Evolutionary conservation across 2,329 filamentous ascomycete species (phyloP), one percentile per base, ranked within the genome.

Genomic region (Xylariaceae sp.): DNA sequence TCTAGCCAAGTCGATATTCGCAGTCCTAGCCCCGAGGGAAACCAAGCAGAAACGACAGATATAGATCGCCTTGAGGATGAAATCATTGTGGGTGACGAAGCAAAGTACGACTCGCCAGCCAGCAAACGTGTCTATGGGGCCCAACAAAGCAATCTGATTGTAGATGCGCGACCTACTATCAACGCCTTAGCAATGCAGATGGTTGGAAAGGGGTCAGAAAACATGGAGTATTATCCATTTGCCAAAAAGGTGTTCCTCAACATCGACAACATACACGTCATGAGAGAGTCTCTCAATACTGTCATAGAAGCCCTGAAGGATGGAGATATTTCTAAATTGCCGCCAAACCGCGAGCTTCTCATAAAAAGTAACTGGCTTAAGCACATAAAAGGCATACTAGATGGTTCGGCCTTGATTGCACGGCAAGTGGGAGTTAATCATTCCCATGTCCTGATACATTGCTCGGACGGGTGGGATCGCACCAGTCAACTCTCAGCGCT

Each of bases 211-310:
- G 94, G 94, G 1, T 96, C 93, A 0, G 94, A 99, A 74, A 96
- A 97, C 69, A 97, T 97, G 90, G 90, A 96, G 65, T 89, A 96
- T 74, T 99, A 99, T 77, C 90, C 88, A 62, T 93, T 92, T 69
- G 91, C 92, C 13, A 88, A 88, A 60, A 96, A 97, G 74, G 88
- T 88, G 35, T 99, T 95, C 71, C 82, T 99, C 58, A 94, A 90
- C 63, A 99, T 99, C 69, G 93, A 95, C 73, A 99, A 99, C 72
- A 97, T 99, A 61, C 94, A 99, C 71, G 92, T 97, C 63, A 99
- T 99, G 94, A 84, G 94, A 59, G 88, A 89, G 62, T 97, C 93
- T 1, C 79, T 99, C 39, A 87, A 88, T 67, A 93, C 88, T 66
- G 89, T 99, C 17, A 81, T 97, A 56, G 92, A 96, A 64, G 88